Base-by-base conservation (phyloP, 495 filamentous ascomycete genomes). In the Symbiotaphrina buchneri region DNA sequence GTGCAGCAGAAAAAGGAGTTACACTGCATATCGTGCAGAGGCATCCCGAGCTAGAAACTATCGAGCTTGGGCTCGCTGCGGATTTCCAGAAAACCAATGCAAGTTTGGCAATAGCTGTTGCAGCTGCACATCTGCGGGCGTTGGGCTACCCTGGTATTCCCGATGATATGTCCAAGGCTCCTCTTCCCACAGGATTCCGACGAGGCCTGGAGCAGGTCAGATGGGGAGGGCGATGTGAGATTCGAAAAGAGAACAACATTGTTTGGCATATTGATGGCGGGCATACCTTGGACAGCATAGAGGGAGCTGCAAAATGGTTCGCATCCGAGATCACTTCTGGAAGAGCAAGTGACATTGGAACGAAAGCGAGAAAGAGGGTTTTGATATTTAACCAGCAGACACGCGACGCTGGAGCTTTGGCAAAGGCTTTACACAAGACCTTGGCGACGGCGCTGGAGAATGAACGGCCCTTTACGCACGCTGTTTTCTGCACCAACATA, bases 301-400 rank as follows among this genome's bases (percentile, higher is more conserved):
- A 71, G 35, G 58, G 74, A 41, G 76, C 78, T 1, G 73, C 68
- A 3, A 58, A 59, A 21, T 97, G 87, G 87, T 94, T 94, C 41
- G 63, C 63, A 3, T 58, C 55, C 4, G 55, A 65, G 25, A 55
- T 24, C 21, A 2, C 18, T 28, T n/a, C 7, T 24, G 10, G 14
- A 6, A 14, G 0, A 15, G 11, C 17, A 18, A 18, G 16, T 16
- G 10, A 0, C n/a, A n/a, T n/a, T n/a, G n/a, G n/a, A n/a, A n/a
- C n/a, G n/a, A n/a, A 6, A 32, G 15, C 27, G 31, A 6, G 10
- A 3, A 45, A 45, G 6, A 60, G 71, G n/a, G 68, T 83, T 31
- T 55, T 97, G 32, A 69, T 97, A 30, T 97, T 95, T 63, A 97
- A 97, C 52, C 87, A 97, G 43, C 85, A 94, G 45, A 81, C 74